Evolutionary conservation across 257 asterid species (phyloP), one percentile per base, ranked within the genome.

Genomic region (Jacaranda copaia): DNA sequence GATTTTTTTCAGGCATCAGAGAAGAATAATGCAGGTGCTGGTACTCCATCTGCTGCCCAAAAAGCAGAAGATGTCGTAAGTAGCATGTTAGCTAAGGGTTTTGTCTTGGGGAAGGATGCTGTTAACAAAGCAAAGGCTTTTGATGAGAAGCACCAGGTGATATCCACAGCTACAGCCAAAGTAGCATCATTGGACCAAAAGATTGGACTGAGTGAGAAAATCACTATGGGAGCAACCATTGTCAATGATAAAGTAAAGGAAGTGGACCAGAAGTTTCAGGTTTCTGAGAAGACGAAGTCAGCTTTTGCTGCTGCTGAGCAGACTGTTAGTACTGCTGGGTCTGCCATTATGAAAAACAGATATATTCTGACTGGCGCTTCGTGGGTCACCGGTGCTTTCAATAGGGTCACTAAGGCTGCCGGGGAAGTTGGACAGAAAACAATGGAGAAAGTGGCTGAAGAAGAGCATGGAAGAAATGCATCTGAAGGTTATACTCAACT

Each of bases 1-100:
- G 6, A 36, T 13, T 76, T 63, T 52, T 63, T 79, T 53, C 86
- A 87, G 95, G 85, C 86, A 73, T 76, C 85, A 5, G 87, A 76
- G 32, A 80, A 68, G 70, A 78, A 63, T 12, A 68, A 59, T 55
- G 83, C 80, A 57, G 70, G 80, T 36, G 84, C 38, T 68, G 79
- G 74, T 3, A 10, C 1, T 40, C 75, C 69, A 74, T 82, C 89
- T 75, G 88, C 85, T 51, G 83, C 84, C 48, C 87, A 83, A 72
- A 90, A 84, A 76, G 96, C 96, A 16, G 93, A 88, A 81, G 89
- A 88, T 49, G 90, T 88, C 25, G 91, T 90, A 9, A 88, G 89
- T 64, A 80, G 86, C 86, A 90, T 90, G 96, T 51, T 90, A 66
- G 96, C 96, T 48, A 90, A 81, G 82, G 96, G 96, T n/a, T 90